Evolutionary conservation across 2,329 filamentous ascomycete species (phyloP), one percentile per base, ranked within the genome.

Genomic region (Aureobasidium lini): DNA sequence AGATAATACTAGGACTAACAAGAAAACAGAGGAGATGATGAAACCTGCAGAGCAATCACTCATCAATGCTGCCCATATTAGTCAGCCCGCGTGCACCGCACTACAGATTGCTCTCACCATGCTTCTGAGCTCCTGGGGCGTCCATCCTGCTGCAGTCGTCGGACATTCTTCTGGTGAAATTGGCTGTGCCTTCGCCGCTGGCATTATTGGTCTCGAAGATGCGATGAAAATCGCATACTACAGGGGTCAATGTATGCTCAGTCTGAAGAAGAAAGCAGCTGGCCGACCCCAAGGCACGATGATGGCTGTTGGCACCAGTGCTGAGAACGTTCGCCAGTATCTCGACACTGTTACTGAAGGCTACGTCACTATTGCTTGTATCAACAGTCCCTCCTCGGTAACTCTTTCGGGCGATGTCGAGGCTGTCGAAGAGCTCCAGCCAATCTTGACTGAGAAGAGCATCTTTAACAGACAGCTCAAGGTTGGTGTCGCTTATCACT

Each of bases 81-180:
- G 40, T 0, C 81, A 84, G 62, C 78, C 81, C 0, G 65, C 81
- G 0, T 83, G 77, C 56, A 83, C 81, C 0, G 80, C 81, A 0
- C 43, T 84, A 0, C 82, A 84, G 63, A 71, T 84, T 3, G 80
- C 70, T 0, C 64, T 81, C 1, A 69, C 78, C 0, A 70, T 78
- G 16, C 63, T 75, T 0, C 68, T 80, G 1, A n/a, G 16, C n/a
- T 44, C 60, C 6, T 67, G 62, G 62, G 60, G 59, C 9, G 59
- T 71, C 9, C 11, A 18, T 13, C 67, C 69, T 6, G 31, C 37
- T 11, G 61, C 62, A 6, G 66, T 68, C 0, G 62, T 69, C 32
- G 71, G 71, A 10, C 71, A 73, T 57, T 69, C 66, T 2, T 63
- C 53, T 16, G 71, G 71, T 11, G 71, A 72, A 57, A 71, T 72